Percentiles rank a stretch among this genome's conserved stretches.
Evolutionary conservation across 306 rosid species (phyloP).

Genomic region (Pachyrhizus erosus): DNA sequence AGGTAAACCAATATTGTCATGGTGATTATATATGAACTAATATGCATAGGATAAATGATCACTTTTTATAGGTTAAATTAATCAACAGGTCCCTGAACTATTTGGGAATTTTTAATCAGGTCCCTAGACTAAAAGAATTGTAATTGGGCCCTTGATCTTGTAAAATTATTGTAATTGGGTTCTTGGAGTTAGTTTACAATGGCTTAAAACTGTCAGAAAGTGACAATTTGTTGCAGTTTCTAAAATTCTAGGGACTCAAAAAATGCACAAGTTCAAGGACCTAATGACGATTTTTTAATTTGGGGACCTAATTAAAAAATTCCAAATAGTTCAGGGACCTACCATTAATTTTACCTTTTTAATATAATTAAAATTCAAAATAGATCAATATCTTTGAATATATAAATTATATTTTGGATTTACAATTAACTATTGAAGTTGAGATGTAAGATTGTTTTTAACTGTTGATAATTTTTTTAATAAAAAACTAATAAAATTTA

Average conservation of each 20-base stretch:
- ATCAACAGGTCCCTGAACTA: neutral
- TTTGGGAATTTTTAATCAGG: neutral
- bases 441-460: neutral
- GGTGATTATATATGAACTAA: neutral
- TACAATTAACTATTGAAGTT: neutral
- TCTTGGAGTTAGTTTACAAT: neutral
- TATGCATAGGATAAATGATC: neutral
- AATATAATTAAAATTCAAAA: neutral
- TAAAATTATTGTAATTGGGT: neutral
- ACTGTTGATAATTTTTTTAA: neutral
- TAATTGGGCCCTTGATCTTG: neutral
- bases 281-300: neutral
- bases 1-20: constrained; percentile 51
- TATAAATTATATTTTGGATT: neutral
- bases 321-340: too few species aligned
- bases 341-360: too few species aligned
- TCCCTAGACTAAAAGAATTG: neutral
- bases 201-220: neutral
- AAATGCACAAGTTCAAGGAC: neutral
- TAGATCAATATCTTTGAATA: neutral
- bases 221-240: neutral
- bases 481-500: neutral
- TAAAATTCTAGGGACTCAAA: neutral
- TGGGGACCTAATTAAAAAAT: neutral
- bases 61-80: neutral